Base-by-base conservation (phyloP, 2,329 filamentous ascomycete species). In the Fonsecaea erecta region DNA sequence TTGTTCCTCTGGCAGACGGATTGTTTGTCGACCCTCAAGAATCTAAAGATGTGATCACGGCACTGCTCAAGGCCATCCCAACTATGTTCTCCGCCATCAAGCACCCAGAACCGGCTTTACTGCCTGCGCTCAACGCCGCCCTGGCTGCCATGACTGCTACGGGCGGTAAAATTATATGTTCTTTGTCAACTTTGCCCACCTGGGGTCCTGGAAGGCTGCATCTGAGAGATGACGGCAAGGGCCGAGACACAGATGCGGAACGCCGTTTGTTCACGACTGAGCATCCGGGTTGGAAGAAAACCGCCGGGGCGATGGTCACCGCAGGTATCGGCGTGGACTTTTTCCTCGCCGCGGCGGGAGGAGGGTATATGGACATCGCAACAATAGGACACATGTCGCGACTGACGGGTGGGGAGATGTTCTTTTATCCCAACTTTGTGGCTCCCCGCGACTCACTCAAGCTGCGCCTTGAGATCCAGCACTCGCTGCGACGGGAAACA, bases 381-480 rank as follows among this genome's bases (percentile, higher is more conserved):
- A 97, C 94, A 2, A 90, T 98, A 71, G 92, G 93, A 48, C 90
- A 97, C 77, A 86, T 97, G 24, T 87, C 95, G 34, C 88, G 92
- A 48, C 88, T 90, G 32, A 96, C 92, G n/a, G 95, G 95, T 64
- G 95, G 95, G 68, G 95, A 99, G 77, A 91, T 90, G 0, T 99
- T 93, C 79, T 97, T 96, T 79, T 99, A 96, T 76, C 93, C 95
- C 52, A 99, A 98, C 77, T 99, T 97, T 80, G 88, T 97, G 65
- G 88, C 90, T 7, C 91, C 91, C 7, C 87, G 95, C 40, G 95
- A 99, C 77, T 88, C 89, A 51, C 84, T 91, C 62, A 96, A 94
- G 80, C 80, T 99, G 43, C 90, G 89, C 1, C 86, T 90, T 54
- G 95, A 99, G 79, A 88, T 99, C 69, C 87, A 88, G 71, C 94